Base-by-base conservation (phyloP, 2,329 filamentous ascomycete genomes). In the Blumeriella jaapii region DNA sequence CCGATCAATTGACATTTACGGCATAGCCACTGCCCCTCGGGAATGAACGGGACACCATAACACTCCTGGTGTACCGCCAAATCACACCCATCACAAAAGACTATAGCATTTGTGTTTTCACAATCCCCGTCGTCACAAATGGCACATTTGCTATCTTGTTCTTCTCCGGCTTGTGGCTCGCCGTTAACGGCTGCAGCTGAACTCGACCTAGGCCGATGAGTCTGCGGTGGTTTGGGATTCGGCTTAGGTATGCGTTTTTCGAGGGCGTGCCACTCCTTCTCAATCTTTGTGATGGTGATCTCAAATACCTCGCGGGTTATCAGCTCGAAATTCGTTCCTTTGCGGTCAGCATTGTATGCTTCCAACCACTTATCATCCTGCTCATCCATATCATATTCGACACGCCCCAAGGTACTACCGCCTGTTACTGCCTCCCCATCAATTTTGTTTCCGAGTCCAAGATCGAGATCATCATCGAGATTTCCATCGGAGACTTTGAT, bases 381-480 rank as follows among this genome's bases (percentile, higher is more conserved):
- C 60, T 98, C 91, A 54, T 98, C 91, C 91, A 98, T 98, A 58
- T 98, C 91, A 57, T 98, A 98, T 56, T 98, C 91, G 13, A 98
- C 91, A 38, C 84, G 78, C 9, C 85, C 84, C 24, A 93, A 70
- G 12, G 64, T 64, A 34, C 61, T 62, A 22, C 60, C 60, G 4
- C 64, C 61, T 24, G 64, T 58, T 34, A 69, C 65, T 5, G 61
- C 55, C 29, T 82, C 78, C 6, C 68, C 70, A 31, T 82, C 80
- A 12, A 63, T 63, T 42, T 69, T 72, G 12, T 51, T 49, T 2
- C 55, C 50, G 22, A 59, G 53, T 2, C 60, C 56, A 28, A 65
- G 59, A 13, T 77, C 73, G 3, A 57, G 45, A 24, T 78, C 74
- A 30, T 78, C 74, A 31, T 78, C 74, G 19, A 69, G 57, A 35